Evolutionary conservation across 345 rosid species (phyloP).

Genomic region (Syzygium oleosum): DNA sequence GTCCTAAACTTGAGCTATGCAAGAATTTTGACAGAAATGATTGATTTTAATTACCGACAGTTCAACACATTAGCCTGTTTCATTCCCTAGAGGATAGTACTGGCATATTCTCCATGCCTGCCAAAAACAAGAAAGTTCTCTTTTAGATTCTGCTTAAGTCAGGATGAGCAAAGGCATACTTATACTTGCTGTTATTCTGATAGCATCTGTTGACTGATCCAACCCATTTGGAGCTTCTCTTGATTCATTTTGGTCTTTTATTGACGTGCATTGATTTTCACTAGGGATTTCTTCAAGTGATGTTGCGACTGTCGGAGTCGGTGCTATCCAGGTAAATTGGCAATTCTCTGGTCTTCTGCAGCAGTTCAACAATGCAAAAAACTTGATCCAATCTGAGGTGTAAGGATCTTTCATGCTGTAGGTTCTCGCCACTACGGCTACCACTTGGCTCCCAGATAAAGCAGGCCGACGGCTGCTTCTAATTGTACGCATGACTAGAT

Average conservation of each 20-base stretch:
- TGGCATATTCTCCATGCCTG: neutral
- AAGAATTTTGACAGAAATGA: neutral
- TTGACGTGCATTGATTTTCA: neutral
- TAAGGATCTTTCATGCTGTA: constrained; percentile 8
- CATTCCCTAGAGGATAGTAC: neutral
- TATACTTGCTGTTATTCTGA: neutral
- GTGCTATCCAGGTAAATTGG: constrained; percentile 69
- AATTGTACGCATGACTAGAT: constrained; percentile 36
- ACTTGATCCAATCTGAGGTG: neutral
- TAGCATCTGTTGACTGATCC: neutral
- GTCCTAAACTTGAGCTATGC: neutral
- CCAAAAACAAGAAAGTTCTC: neutral
- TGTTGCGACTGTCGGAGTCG: constrained; percentile 66
- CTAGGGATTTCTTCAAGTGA: constrained; percentile 70
- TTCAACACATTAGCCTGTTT: neutral
- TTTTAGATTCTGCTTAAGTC: neutral
- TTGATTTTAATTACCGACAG: neutral
- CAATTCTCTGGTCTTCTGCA: neutral
- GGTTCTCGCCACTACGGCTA: constrained; percentile 73
- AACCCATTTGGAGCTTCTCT: neutral
- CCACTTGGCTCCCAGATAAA: constrained; percentile 80
- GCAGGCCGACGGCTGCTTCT: constrained; percentile 85
- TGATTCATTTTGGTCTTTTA: neutral
- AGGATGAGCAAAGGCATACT: neutral
- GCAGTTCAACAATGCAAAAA: neutral